A percentile compares a stretch with the other conserved stretches of the same genome.
Evolutionary conservation across 805 yeast species (phyloP).

Genomic region (Barnettozyma sucrosica): DNA sequence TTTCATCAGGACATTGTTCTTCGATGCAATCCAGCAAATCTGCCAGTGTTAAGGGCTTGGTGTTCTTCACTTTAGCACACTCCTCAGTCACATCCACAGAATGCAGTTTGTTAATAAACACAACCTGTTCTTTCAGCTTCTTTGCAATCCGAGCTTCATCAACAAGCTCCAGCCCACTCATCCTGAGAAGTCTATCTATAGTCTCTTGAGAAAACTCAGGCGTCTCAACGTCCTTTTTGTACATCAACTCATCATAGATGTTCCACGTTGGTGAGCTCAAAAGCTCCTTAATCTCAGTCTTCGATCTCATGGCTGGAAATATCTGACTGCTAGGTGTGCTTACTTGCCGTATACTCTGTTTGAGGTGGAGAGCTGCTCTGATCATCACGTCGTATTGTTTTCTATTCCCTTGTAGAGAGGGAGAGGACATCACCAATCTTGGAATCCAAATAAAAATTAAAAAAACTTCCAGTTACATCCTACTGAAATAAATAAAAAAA

Average conservation of each 20-base stretch:
- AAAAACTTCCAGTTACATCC: no score
- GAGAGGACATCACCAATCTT: no score
- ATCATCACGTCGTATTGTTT: background rate
- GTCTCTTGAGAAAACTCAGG: slow-evolving; percentile 7
- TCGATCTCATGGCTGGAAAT: background rate
- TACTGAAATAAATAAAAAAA: background rate
- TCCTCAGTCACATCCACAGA: slow-evolving; percentile 21
- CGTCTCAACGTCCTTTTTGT: slow-evolving; percentile 14
- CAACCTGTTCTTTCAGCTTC: slow-evolving; percentile 42
- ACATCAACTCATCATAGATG: slow-evolving; percentile 8
- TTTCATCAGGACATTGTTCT: slow-evolving; percentile 19
- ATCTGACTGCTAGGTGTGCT: background rate
- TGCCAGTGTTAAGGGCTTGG: slow-evolving; percentile 27
- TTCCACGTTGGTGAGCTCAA: background rate
- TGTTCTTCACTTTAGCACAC: slow-evolving; percentile 27
- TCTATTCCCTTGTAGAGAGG: no score
- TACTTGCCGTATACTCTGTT: background rate
- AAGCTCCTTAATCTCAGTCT: background rate
- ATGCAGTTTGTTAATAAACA: slow-evolving; percentile 43
- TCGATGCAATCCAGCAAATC: slow-evolving; percentile 27
- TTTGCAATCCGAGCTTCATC: slow-evolving; percentile 25
- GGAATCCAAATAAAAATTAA: no score
- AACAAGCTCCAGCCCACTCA: slow-evolving; percentile 43
- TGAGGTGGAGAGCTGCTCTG: background rate
- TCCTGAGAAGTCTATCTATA: slow-evolving; percentile 33